These are phyloP conservation scores for Coniochaeta ligniaria DNA, from an alignment of 2,329 filamentous ascomycete species.

Conservation along the genomic window DNA sequence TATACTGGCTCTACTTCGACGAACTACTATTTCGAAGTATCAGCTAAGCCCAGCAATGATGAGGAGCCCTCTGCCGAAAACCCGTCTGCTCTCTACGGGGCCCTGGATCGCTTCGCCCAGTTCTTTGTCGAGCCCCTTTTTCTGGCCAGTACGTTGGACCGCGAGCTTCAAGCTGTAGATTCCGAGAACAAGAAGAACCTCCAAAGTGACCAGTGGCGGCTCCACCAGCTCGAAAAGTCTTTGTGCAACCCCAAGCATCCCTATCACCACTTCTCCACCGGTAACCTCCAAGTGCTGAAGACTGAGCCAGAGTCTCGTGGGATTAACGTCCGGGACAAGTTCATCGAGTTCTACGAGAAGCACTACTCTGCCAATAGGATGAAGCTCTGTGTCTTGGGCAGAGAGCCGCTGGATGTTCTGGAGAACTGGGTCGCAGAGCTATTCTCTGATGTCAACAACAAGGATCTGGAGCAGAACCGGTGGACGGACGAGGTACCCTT, in stretches of 20 bases:
- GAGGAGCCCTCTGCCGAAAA: constrained; percentile 47
- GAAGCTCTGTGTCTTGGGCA: constrained; percentile 82
- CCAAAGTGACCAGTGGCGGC: constrained; percentile 80
- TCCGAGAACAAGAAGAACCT: constrained; percentile 98
- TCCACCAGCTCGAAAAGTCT: constrained; percentile 82
- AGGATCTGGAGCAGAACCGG: constrained; percentile 58
- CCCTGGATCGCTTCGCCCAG: constrained; percentile 84
- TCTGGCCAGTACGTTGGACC: constrained; percentile 73
- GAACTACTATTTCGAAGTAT: constrained; percentile 96
- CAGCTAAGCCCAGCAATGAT: constrained; percentile 64
- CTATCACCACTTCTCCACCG: constrained; percentile 86
- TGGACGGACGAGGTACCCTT: constrained; percentile 47
- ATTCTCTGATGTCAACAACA: constrained; percentile 76
- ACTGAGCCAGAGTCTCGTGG: constrained; percentile 71
- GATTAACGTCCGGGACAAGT: constrained; percentile 81
- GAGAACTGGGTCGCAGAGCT: constrained; percentile 79
- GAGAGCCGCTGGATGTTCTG: constrained; percentile 73
- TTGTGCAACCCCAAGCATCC: constrained; percentile 84
- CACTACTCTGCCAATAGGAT: constrained; percentile 92
- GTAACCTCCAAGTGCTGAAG: constrained; percentile 80
- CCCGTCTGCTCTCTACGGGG: constrained; percentile 63
- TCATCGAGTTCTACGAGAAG: constrained; percentile 83
- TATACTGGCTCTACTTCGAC: constrained; percentile 91
- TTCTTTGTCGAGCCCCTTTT: constrained; percentile 91
- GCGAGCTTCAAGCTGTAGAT: constrained; percentile 82